Percentiles rank a stretch among this genome's conserved stretches.
Evolutionary conservation across 495 filamentous ascomycete genomes (phyloP).

Genomic region (Aspergillus indologenus): DNA sequence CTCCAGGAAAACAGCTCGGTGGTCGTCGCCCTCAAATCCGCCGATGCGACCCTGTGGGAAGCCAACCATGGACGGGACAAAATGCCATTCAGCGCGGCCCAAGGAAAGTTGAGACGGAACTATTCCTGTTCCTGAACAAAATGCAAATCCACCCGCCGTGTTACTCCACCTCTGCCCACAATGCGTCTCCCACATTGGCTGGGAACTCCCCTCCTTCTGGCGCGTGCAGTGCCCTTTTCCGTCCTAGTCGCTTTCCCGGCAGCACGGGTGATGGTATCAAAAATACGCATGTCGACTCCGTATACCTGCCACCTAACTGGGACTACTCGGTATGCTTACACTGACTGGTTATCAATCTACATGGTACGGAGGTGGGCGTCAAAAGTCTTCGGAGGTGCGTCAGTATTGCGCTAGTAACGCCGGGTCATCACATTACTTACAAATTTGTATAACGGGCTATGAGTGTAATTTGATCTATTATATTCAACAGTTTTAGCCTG

Average conservation of each 20-base stretch:
- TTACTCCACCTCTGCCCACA: slow-evolving; percentile 8
- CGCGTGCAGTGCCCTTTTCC: slow-evolving; percentile 3
- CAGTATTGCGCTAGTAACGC: too few relatives aligned
- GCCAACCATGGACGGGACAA: neutral
- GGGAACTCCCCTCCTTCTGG: neutral
- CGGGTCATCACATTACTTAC: too few relatives aligned
- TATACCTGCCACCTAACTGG: too few relatives aligned
- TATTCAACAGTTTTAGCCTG: too few relatives aligned
- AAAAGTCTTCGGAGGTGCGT: too few relatives aligned
- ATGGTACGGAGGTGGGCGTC: too few relatives aligned
- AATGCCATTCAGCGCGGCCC: slow-evolving; percentile 1
- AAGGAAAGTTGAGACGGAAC: slow-evolving; percentile 17
- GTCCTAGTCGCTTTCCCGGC: neutral
- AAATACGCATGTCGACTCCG: too few relatives aligned
- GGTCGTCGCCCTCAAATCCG: neutral
- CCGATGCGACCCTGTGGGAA: neutral
- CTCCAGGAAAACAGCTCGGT: neutral
- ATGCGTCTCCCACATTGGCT: neutral
- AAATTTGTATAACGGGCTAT: too few relatives aligned
- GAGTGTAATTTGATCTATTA: too few relatives aligned
- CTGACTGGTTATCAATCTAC: too few relatives aligned
- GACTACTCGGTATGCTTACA: too few relatives aligned
- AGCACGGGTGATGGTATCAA: neutral
- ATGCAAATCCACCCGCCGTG: neutral
- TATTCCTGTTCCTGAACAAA: slow-evolving; percentile 44